Percentiles rank a stretch among this genome's conserved stretches.
Conservation (phyloP, 2,329 filamentous ascomycete species). For the Ceratocystiopsis sp. region DNA sequence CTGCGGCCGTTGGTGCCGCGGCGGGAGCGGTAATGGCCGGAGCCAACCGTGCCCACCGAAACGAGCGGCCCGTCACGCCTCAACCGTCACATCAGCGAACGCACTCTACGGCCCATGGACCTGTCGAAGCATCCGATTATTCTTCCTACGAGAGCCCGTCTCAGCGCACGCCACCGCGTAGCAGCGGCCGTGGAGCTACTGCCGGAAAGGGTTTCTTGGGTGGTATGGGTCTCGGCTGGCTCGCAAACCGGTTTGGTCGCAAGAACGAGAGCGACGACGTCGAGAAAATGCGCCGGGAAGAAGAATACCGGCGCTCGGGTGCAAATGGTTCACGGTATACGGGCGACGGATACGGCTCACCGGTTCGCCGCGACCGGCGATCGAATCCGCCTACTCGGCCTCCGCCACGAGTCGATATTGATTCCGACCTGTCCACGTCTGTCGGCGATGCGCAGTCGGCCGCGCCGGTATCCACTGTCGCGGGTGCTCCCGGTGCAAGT, state of each 20-base stretch:
- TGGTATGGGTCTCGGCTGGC: conserved; percentile 49
- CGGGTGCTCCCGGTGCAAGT: no score
- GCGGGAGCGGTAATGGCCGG: conserved; percentile 26
- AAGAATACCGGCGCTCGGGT: conserved; percentile 38
- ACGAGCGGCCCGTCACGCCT: conserved; percentile 26
- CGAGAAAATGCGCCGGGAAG: conserved; percentile 25
- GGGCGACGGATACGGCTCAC: conserved; percentile 44
- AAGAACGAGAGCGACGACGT: conserved; percentile 32
- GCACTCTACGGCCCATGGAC: conserved; percentile 19
- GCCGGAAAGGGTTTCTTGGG: conserved; percentile 41
- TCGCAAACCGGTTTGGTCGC: conserved; percentile 48
- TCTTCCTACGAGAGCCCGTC: conserved; percentile 48
- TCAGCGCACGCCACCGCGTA: conserved; percentile 26
- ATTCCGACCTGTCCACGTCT: no score
- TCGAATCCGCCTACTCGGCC: no score
- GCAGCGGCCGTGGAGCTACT: conserved; percentile 18
- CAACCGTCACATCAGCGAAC: conserved; percentile 28
- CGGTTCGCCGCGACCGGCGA: conserved; percentile 22
- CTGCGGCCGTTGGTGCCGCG: conserved; percentile 12
- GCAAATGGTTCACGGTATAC: conserved; percentile 48
- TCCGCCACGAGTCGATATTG: no score
- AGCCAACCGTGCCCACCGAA: conserved; percentile 9
- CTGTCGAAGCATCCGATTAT: conserved; percentile 37
- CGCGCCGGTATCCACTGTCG: conserved; percentile 7
- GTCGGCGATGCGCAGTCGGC: conserved; percentile 9